Percentiles rank a stretch among this genome's conserved stretches.
These are phyloP conservation scores for Excoecaria cochinchinensis DNA, from an alignment of 345 rosid genomes.

Conservation along the genomic window DNA sequence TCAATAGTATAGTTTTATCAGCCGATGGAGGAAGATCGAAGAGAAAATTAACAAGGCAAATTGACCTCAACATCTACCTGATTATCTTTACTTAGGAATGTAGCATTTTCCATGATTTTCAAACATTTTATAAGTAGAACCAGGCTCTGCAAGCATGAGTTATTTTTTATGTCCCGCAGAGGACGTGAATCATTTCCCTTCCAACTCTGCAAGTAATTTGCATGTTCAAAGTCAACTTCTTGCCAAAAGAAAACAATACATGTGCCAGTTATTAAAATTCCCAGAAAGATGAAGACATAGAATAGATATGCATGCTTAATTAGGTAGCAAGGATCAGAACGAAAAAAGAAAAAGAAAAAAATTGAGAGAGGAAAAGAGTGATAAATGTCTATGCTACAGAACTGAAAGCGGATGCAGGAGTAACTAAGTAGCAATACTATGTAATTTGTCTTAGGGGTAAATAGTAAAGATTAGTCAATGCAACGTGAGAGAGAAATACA, in stretches of 20 bases:
- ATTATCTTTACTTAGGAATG: conserved; percentile 79
- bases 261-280: neutral
- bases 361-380: neutral
- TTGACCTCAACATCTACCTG: conserved; percentile 50
- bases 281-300: neutral
- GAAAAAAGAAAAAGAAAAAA: neutral
- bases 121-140: conserved; percentile 70
- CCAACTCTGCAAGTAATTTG: conserved; percentile 49
- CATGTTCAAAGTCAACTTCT: conserved; percentile 8
- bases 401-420: no score
- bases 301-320: neutral
- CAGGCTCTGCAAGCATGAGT: conserved; percentile 42
- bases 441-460: no score
- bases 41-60: conserved; percentile 18
- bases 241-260: neutral
- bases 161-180: conserved; percentile 41
- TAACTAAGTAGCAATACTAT: no score
- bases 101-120: conserved; percentile 97
- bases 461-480: no score
- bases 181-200: conserved; percentile 29
- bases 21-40: neutral
- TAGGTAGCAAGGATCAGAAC: neutral
- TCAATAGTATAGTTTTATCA: neutral
- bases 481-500: neutral
- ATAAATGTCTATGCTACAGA: neutral